phyloP scores from a whole-genome alignment of 2,329 filamentous ascomycete species.

The Nemania sp. region DNA sequence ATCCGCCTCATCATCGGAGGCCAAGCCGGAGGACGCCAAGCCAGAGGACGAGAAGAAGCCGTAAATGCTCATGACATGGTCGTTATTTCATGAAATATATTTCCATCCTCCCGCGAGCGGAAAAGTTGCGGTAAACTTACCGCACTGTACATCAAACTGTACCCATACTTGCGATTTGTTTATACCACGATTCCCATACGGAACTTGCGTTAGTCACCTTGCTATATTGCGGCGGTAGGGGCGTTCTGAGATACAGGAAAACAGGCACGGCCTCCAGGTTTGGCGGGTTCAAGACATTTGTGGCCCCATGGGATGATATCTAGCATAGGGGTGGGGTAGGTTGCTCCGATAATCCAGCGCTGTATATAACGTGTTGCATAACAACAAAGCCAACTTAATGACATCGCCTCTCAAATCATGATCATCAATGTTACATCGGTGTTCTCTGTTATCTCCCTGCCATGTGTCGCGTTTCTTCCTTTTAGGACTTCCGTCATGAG shows the following conservation, averaged over 20 bases:
- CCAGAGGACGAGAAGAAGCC: constrained; percentile 69
- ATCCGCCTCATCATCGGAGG: too few relatives aligned
- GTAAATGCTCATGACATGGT: constrained; percentile 43
- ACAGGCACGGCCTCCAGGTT: constrained; percentile 35
- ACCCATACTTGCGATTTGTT: constrained; percentile 51
- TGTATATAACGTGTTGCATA: constrained; percentile 46
- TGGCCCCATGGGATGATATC: constrained; percentile 49
- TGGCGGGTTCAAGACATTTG: constrained; percentile 33
- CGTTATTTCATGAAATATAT: constrained; percentile 26
- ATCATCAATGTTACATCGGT: not conserved
- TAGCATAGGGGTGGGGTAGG: constrained; percentile 45
- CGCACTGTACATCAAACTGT: constrained; percentile 52
- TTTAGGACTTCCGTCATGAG: too few relatives aligned
- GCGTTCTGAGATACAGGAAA: constrained; percentile 43
- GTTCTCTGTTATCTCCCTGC: not conserved
- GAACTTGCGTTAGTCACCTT: constrained; percentile 42
- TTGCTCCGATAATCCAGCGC: constrained; percentile 45
- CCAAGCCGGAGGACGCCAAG: constrained; percentile 43
- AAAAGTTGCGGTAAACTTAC: constrained; percentile 41
- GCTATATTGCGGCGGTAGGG: constrained; percentile 38
- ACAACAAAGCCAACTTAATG: constrained; percentile 53
- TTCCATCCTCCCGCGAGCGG: constrained; percentile 35
- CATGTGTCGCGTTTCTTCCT: too few relatives aligned
- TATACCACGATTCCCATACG: constrained; percentile 27
- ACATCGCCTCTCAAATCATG: constrained; percentile 58